A percentile compares a stretch with the other conserved stretches of the same genome.
Conservation (phyloP, 352 stramenopile species). For the Phytophthora meadii region DNA sequence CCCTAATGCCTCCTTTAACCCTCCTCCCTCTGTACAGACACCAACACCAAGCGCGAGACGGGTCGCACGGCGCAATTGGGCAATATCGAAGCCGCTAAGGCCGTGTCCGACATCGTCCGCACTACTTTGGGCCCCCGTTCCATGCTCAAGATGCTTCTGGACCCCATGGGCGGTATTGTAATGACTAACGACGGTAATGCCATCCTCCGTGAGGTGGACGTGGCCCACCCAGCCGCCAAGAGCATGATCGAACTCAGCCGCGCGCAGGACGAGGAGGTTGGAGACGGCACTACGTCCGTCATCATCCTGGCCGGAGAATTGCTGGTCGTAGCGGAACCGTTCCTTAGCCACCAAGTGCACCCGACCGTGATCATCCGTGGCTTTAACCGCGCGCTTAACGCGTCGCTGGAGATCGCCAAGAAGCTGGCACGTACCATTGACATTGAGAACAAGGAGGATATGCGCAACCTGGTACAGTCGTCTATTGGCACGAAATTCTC, state of each 20-base stretch:
- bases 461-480: conserved; percentile 97
- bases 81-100: conserved; percentile 98
- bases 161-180: conserved; percentile 99
- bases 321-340: conserved; percentile 96
- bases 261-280: conserved; percentile 99
- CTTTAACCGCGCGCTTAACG: conserved; percentile 90
- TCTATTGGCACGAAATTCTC: conserved; percentile 99
- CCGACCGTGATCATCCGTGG: conserved; percentile 98
- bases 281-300: conserved; percentile 99
- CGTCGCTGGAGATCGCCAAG: conserved; percentile 94
- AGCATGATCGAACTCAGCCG: conserved; percentile 99
- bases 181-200: conserved; percentile 99
- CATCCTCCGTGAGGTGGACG: conserved; percentile 99
- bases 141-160: conserved; percentile 99
- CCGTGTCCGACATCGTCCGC: conserved; percentile 98
- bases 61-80: conserved; percentile 97
- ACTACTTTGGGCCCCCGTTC: conserved; percentile 98
- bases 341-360: conserved; percentile 97
- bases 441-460: conserved; percentile 94
- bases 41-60: conserved; percentile 98
- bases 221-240: conserved; percentile 98
- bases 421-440: conserved; percentile 93
- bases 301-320: conserved; percentile 99
- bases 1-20: not conserved
- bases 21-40: conserved; percentile 57